Percentiles rank a stretch among this genome's conserved stretches.
These are phyloP conservation scores for Capsicum chinense DNA, from an alignment of 257 asterid genomes.

Conservation along the genomic window DNA sequence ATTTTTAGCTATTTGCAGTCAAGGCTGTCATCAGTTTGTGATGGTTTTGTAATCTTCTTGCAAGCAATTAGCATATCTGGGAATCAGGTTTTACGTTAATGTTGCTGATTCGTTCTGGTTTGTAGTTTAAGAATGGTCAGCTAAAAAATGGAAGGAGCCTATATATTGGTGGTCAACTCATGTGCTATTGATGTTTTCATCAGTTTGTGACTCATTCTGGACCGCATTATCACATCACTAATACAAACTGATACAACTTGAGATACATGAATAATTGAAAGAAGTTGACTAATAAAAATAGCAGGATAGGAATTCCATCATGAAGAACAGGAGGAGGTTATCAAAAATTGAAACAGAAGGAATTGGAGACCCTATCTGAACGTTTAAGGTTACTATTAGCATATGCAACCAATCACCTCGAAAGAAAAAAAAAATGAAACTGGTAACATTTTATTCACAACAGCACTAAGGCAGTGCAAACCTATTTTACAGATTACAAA, in stretches of 20 bases:
- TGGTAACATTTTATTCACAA: too few species aligned
- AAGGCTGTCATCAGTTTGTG: constrained; percentile 9
- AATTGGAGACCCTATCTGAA: neutral
- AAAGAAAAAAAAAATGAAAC: neutral
- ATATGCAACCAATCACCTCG: neutral
- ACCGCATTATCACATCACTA: neutral
- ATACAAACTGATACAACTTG: neutral
- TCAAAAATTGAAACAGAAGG: neutral
- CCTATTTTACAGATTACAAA: too few species aligned
- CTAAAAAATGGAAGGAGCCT: neutral
- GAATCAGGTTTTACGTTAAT: neutral
- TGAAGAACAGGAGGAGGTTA: constrained; percentile 10
- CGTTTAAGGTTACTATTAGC: neutral
- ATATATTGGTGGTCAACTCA: neutral
- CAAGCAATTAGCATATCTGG: neutral
- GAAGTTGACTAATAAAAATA: neutral
- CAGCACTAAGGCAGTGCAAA: too few species aligned
- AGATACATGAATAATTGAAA: neutral
- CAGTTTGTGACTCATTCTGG: constrained; percentile 10
- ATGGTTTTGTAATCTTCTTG: neutral
- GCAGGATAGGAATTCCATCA: constrained; percentile 3
- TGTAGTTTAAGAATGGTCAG: constrained; percentile 7
- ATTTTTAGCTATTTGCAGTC: neutral
- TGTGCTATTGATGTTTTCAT: neutral
- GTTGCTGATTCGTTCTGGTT: neutral